A percentile compares a stretch with the other conserved stretches of the same genome.
phyloP scores from a whole-genome alignment of 257 asterid genomes.

The Avicennia marina region DNA sequence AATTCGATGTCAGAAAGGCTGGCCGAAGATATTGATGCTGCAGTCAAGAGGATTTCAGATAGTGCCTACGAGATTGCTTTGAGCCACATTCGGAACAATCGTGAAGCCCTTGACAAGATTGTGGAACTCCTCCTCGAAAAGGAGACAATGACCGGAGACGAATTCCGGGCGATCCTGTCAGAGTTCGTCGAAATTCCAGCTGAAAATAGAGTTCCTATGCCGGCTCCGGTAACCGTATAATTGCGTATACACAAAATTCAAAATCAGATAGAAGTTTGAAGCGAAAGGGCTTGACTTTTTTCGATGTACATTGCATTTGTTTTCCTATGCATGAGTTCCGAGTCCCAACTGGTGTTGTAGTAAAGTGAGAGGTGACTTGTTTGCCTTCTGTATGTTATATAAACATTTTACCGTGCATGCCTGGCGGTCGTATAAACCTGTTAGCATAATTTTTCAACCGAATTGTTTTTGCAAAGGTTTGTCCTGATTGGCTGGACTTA shows the following conservation, averaged over 20 bases:
- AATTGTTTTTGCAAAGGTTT: no score
- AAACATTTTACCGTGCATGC: no score
- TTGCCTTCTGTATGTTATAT: no score
- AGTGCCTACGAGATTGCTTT: slow-evolving; percentile 78
- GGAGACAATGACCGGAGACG: slow-evolving; percentile 92
- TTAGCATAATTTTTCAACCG: no score
- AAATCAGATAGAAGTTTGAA: no score
- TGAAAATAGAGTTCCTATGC: slow-evolving; percentile 62
- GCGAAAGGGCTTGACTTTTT: no score
- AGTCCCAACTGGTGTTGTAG: no score
- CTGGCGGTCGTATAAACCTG: no score
- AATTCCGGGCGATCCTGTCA: slow-evolving; percentile 79
- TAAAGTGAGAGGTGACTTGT: no score
- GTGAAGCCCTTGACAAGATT: slow-evolving; percentile 87
- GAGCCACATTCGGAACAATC: slow-evolving; percentile 69
- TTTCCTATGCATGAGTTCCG: no score
- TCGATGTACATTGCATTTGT: no score
- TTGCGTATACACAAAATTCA: slow-evolving; percentile 15
- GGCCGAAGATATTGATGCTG: slow-evolving; percentile 89
- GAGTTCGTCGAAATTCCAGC: slow-evolving; percentile 77
- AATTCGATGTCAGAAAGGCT: slow-evolving; percentile 96
- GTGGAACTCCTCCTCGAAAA: slow-evolving; percentile 89
- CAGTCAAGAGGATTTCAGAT: slow-evolving; percentile 75
- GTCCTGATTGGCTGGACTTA: no score
- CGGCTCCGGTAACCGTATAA: slow-evolving; percentile 58